Evolutionary conservation across 805 yeast species (phyloP), one percentile per base, ranked within the genome.

Genomic region (Debaryomyces hansenii): DNA sequence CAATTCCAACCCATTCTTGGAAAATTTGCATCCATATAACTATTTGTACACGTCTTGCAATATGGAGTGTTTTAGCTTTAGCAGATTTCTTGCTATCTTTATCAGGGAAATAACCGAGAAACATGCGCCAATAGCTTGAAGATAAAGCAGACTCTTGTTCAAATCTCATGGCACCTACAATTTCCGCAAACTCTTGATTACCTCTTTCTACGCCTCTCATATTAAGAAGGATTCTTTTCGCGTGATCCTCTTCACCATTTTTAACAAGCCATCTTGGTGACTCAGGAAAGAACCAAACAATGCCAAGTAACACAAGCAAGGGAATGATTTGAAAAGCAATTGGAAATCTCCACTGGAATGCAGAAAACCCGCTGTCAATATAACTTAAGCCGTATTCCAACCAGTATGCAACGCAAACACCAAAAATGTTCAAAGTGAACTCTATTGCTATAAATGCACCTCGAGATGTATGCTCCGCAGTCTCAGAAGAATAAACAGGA

Each of bases 401-500:
- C 85, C 87, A 82, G 65, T 83, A 82, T 11, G 88, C 85, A 56
- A 83, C 69, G 57, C 82, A 72, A 31, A 86, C 81, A 60, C 90
- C 90, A 39, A 82, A 72, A 39, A 65, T 63, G 49, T 83, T 79
- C 28, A 82, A 77, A 20, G 85, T 43, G 87, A 39, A 88, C 62
- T 83, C 87, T 56, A 83, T 67, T 46, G 77, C 76, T 44, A 83
- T 88, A 53, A 83, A 66, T 48, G 75, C 66, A 53, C 90, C 90
- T 69, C 90, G 79, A 50, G 71, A 74, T 7, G 33, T 20, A 18
- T 87, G 79, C 44, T 76, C 76, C 32, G 88, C 78, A 68, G 81
- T 75, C 62, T 85, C 92, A 2, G 89, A 75, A 61, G 83, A 89
- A 79, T 85, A 85, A 50, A 82, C 81, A n/a, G 91, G 91, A 45